Percentiles rank a stretch among this genome's conserved stretches.
phyloP scores from a whole-genome alignment of 805 yeast genomes.

The Clavispora asparagi region DNA sequence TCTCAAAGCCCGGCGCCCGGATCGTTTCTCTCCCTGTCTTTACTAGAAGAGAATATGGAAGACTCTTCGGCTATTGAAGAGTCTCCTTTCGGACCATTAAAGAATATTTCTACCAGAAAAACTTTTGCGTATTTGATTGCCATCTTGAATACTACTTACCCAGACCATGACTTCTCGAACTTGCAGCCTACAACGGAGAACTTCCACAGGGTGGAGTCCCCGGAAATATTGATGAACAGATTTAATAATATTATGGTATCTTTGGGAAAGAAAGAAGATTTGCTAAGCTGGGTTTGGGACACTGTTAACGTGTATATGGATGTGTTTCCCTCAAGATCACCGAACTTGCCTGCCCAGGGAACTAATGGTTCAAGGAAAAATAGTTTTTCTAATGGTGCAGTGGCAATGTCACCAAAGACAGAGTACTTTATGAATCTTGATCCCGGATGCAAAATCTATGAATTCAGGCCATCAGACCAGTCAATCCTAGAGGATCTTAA shows the following conservation, averaged over 20 bases:
- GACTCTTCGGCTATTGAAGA: slow-evolving; percentile 26
- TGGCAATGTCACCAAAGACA: slow-evolving; percentile 5
- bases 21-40: slow-evolving; percentile 9
- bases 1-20: slow-evolving; percentile 1
- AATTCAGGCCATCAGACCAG: slow-evolving; percentile 55
- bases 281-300: slow-evolving; percentile 78
- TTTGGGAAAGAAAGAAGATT: slow-evolving; percentile 37
- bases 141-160: slow-evolving; percentile 85
- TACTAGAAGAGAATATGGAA: slow-evolving; percentile 8
- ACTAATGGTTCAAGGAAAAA: slow-evolving; percentile 21
- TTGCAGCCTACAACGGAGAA: slow-evolving; percentile 74
- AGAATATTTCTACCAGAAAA: slow-evolving; percentile 78
- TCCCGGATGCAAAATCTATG: slow-evolving; percentile 53
- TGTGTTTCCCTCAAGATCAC: slow-evolving; percentile 33
- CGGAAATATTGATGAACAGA: slow-evolving; percentile 51
- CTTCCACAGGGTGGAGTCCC: slow-evolving; percentile 29
- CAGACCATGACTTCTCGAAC: slow-evolving; percentile 90
- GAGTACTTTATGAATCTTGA: slow-evolving; percentile 8
- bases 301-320: slow-evolving; percentile 80
- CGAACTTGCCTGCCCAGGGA: slow-evolving; percentile 18
- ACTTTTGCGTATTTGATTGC: slow-evolving; percentile 89
- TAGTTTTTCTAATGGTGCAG: slow-evolving; percentile 14
- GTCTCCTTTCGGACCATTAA: slow-evolving; percentile 89
- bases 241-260: slow-evolving; percentile 72
- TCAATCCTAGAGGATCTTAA: slow-evolving; percentile 57